These are phyloP conservation scores for Ascochyta viciae-villosae DNA, from an alignment of 2,329 filamentous ascomycete species.

Conservation along the genomic window DNA sequence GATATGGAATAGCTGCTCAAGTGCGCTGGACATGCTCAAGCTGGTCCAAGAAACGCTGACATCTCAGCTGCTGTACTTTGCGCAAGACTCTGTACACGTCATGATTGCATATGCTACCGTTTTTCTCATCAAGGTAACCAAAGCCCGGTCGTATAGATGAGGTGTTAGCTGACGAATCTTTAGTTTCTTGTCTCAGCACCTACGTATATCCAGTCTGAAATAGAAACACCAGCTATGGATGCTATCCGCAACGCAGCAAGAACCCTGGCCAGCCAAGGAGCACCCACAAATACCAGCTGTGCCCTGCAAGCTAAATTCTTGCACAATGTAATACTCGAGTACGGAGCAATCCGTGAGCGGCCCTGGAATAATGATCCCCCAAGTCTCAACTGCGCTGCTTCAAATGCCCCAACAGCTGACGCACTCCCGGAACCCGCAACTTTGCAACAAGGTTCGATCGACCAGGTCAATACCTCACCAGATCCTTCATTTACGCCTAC, in stretches of 20 bases:
- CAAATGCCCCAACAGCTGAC: no score
- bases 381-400: no score
- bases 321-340: background rate
- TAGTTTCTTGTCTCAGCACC: conserved; percentile 6
- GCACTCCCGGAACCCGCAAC: no score
- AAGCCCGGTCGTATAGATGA: background rate
- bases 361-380: no score
- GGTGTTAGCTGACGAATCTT: background rate
- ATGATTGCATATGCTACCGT: conserved; percentile 22
- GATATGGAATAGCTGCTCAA: conserved; percentile 17
- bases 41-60: conserved; percentile 4
- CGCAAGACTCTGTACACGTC: conserved; percentile 19
- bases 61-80: conserved; percentile 15
- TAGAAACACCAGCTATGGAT: background rate
- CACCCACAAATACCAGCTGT: background rate
- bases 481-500: no score
- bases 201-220: background rate
- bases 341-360: background rate
- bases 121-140: conserved; percentile 19
- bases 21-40: conserved; percentile 14
- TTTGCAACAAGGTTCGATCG: no score
- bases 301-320: background rate
- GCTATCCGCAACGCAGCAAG: background rate
- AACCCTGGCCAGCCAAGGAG: background rate
- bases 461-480: no score